Conservation (phyloP, 2,329 filamentous ascomycete species). For the Periconia sp. region DNA sequence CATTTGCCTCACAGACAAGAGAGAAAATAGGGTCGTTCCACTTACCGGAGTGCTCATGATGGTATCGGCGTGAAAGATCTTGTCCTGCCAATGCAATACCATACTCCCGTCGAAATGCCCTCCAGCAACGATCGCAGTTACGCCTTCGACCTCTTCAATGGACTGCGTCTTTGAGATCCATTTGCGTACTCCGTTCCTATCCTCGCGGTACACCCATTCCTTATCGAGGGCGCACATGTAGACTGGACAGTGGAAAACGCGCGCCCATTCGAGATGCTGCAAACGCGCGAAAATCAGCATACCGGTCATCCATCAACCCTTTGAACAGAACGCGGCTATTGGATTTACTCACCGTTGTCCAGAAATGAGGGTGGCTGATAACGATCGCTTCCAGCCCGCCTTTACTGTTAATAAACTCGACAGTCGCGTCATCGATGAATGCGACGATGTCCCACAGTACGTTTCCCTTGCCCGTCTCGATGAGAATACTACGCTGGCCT, state of each 20-base stretch:
- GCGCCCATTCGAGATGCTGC: slow-evolving; percentile 69
- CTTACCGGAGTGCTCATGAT: slow-evolving; percentile 67
- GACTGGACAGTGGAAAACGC: slow-evolving; percentile 68
- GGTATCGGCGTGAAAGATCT: slow-evolving; percentile 75
- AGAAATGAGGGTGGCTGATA: slow-evolving; percentile 82
- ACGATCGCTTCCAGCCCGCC: slow-evolving; percentile 72
- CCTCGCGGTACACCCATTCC: slow-evolving; percentile 61
- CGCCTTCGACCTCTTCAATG: slow-evolving; percentile 50
- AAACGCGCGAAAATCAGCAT: neutral
- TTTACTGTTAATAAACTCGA: slow-evolving; percentile 58
- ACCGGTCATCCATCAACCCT: neutral
- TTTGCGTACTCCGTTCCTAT: slow-evolving; percentile 44
- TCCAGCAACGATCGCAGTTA: slow-evolving; percentile 68
- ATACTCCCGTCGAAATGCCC: slow-evolving; percentile 80
- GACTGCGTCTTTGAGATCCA: slow-evolving; percentile 48
- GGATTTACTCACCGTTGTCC: slow-evolving; percentile 56
- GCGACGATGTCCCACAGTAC: slow-evolving; percentile 80
- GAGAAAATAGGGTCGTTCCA: slow-evolving; percentile 4
- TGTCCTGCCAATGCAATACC: slow-evolving; percentile 60
- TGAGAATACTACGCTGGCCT: slow-evolving; percentile 69
- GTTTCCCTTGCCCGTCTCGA: slow-evolving; percentile 68
- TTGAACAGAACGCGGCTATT: neutral
- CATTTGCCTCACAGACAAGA: neutral
- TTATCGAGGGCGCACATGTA: slow-evolving; percentile 68
- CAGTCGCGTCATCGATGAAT: slow-evolving; percentile 66